Evolutionary conservation across 23 red algal genomes (phyloP), one percentile per base, ranked within the genome.

Genomic region (Gracilaria domingensis): DNA sequence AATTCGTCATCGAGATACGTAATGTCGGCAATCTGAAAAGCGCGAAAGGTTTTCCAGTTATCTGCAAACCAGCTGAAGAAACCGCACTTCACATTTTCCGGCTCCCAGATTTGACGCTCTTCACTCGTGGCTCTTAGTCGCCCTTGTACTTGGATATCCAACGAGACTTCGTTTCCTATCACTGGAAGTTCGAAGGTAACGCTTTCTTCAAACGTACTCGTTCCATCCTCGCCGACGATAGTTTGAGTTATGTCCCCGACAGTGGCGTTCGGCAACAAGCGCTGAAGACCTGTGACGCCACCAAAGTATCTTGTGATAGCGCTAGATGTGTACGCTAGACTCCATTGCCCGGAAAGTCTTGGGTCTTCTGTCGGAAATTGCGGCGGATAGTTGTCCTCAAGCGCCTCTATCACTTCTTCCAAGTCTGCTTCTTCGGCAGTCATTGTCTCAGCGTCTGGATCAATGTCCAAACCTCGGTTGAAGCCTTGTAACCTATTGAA

Each of bases 1-100:
- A 94, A 32, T 35, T 70, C 73, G 13, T 94, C 72, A 49, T 87
- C 91, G 25, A 94, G 61, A 51, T 75, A 94, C n/a, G 82, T 87
- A n/a, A 75, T 81, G 35, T 94, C 91, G 14, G 83, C 70, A 37
- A 94, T 44, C 75, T 85, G 71, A 54, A 86, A 94, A 20, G 91
- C 82, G 9, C 91, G 80, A 50, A 94, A 42, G 39, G 81, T 94
- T 71, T 94, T 94, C 91, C 91, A 94, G 61, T 72, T 82, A 71
- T 94, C 91, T 49, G 82, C 91, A 38, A 85, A 87, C 91, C 58
- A 75, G 42, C 47, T 80, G 35, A 94, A 40, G 49, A 78, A 66
- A 33, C 49, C 55, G 28, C 70, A 72, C 32, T 80, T 66, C 4
- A 94, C 75, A 21, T 70, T 70, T 80, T 87, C 79, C 28, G 91